Conservation (phyloP, 2,329 filamentous ascomycete genomes). For the Pseudocercospora fuligena region DNA sequence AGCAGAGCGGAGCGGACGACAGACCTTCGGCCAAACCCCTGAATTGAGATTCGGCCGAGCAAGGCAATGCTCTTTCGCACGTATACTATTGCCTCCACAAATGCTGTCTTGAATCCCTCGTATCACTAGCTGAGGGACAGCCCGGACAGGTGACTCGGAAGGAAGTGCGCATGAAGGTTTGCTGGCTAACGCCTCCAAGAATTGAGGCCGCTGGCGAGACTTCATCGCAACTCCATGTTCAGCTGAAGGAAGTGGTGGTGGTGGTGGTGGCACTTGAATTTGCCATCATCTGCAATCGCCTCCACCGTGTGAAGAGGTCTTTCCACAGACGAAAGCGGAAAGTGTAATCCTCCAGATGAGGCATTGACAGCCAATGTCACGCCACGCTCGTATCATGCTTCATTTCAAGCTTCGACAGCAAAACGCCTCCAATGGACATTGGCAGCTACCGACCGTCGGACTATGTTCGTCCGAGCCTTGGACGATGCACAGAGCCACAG, state of each 20-base stretch:
- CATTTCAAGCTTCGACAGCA: neutral
- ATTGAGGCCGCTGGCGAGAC: constrained; percentile 9
- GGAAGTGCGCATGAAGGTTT: constrained; percentile 5
- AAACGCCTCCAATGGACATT: neutral
- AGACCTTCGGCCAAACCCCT: neutral
- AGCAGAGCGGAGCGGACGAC: neutral
- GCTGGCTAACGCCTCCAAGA: neutral
- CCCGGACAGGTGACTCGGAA: neutral
- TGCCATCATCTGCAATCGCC: neutral
- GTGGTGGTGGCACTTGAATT: too few species aligned
- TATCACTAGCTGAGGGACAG: neutral
- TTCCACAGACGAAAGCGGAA: neutral
- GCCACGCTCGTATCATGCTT: constrained; percentile 8
- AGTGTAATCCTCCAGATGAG: neutral
- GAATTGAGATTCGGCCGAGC: neutral
- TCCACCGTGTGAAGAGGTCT: neutral
- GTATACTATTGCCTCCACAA: neutral
- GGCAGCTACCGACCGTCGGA: neutral
- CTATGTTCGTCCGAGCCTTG: neutral
- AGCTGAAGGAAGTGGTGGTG: neutral
- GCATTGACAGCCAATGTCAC: neutral
- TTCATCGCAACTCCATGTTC: neutral
- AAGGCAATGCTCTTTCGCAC: constrained; percentile 1
- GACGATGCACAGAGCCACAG: neutral
- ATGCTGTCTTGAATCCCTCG: neutral